A percentile compares a stretch with the other conserved stretches of the same genome.
Conservation (phyloP, 257 asterid species). For the Solanum peruvianum region DNA sequence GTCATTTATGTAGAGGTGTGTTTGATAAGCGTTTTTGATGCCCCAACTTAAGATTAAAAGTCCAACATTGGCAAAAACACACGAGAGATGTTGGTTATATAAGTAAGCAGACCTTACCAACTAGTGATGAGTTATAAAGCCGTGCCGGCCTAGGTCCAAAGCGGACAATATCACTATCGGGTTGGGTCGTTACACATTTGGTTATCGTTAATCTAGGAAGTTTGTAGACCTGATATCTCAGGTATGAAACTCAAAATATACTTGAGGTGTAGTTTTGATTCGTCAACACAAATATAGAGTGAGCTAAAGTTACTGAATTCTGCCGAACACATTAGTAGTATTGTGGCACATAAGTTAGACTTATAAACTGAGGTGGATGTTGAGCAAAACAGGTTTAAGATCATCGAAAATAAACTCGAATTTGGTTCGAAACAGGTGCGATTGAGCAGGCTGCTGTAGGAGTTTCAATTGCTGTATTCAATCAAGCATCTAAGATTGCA, state of each 20-base stretch:
- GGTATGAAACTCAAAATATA: not conserved
- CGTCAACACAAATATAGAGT: not conserved
- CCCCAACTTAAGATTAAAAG: not conserved
- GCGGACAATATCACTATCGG: not conserved
- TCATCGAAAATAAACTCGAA: not conserved
- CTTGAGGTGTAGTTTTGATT: not conserved
- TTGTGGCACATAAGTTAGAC: not conserved
- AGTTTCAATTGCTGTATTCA: conserved; percentile 64
- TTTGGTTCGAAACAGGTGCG: conserved; percentile 22
- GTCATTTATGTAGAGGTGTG: not conserved
- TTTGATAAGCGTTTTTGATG: not conserved
- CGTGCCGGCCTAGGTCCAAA: not conserved
- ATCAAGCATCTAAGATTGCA: conserved; percentile 57
- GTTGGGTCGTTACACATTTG: not conserved
- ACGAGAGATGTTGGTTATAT: not conserved
- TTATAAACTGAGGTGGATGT: not conserved
- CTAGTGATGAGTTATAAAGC: not conserved
- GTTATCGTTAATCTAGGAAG: not conserved
- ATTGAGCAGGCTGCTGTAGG: conserved; percentile 67
- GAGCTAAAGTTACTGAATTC: not conserved
- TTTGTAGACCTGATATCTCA: not conserved
- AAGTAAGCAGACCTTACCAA: not conserved
- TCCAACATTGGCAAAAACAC: not conserved
- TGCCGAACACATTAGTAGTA: not conserved
- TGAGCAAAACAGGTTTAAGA: not conserved